A percentile compares a stretch with the other conserved stretches of the same genome.
These are phyloP conservation scores for Hippophae gyantsensis DNA, from an alignment of 306 rosid species.

Conservation along the genomic window DNA sequence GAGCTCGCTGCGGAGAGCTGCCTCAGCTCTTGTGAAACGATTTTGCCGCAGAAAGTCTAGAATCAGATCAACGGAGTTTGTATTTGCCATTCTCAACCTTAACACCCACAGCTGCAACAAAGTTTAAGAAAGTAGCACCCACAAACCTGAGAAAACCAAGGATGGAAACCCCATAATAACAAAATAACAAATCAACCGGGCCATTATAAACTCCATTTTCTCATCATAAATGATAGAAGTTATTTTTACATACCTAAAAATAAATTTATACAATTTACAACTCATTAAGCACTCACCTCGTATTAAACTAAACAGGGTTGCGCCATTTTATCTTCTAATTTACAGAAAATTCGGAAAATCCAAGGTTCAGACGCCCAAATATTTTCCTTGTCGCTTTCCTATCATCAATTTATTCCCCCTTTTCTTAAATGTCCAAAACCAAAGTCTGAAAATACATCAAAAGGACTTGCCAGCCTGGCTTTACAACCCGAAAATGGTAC, in stretches of 20 bases:
- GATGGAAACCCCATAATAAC: slow-evolving; percentile 24
- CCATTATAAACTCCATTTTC: slow-evolving; percentile 10
- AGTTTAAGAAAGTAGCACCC: slow-evolving; percentile 10
- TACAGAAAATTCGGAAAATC: slow-evolving; percentile 37
- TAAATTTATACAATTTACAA: not conserved
- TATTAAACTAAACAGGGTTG: slow-evolving; percentile 40
- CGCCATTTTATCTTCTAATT: slow-evolving; percentile 32
- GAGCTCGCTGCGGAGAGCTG: slow-evolving; percentile 81
- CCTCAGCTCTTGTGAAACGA: slow-evolving; percentile 77
- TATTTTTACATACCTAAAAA: not conserved
- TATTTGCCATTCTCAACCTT: slow-evolving; percentile 54
- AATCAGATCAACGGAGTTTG: slow-evolving; percentile 73
- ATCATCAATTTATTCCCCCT: too few species aligned
- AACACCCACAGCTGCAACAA: slow-evolving; percentile 35
- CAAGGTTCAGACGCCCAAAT: slow-evolving; percentile 22
- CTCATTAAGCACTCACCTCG: slow-evolving; percentile 27
- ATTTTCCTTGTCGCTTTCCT: slow-evolving; percentile 6
- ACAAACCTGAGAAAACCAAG: slow-evolving; percentile 19
- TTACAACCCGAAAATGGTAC: too few species aligned
- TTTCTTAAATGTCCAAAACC: too few species aligned
- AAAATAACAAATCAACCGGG: slow-evolving; percentile 7
- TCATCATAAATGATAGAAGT: not conserved
- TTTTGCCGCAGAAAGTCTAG: slow-evolving; percentile 78
- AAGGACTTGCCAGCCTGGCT: too few species aligned
- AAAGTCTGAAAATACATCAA: too few species aligned